Base-by-base conservation (phyloP, 352 stramenopile genomes). In the Chrysophaeum taylorii region DNA sequence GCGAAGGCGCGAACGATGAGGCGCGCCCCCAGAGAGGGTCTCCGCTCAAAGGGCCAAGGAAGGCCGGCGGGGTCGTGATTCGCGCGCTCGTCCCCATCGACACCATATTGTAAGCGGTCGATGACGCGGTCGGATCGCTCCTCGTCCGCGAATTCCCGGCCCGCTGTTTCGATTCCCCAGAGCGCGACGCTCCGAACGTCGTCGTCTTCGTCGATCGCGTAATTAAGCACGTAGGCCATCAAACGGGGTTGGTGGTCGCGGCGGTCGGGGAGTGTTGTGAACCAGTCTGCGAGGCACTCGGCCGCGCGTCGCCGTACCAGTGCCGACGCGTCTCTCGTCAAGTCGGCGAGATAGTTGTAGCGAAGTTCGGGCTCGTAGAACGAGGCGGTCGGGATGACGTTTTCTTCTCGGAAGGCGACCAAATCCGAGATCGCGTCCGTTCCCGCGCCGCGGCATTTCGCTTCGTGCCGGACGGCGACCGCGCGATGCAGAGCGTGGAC, bases 191-290 rank as follows among this genome's bases (percentile, higher is more conserved):
- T 27, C 14, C 83, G 79, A 41, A 88, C 87, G 0, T 63, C 48
- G 4, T 70, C 66, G 39, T 81, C 69, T 31, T 85, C 79, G 68
- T 97, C 88, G 12, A 82, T 89, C 21, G 94, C 78, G 36, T 89
- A 89, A 53, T 83, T 92, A 27, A 98, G 80, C 18, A 97, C 66
- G 73, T 97, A 98, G 15, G 93, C 92, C 72, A 97, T 77, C 31
- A 98, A 78, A 25, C 92, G 84, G 7, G 88, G 88, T 63, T 97
- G 84, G 77, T 97, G 88, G 76, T 97, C 92, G 69, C 94, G 96
- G 48, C 90, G 83, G 69, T 97, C 92, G 12, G 89, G 89, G 15
- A 97, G 78, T 42, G 88, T 83, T 35, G 85, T 80, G 50, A 97
- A 84, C 86, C 93, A 97, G 73, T 89, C 85, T 29, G 76, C 71